Evolutionary conservation across 2,329 filamentous ascomycete species (phyloP).

Genomic region (Colletotrichum tropicicola): DNA sequence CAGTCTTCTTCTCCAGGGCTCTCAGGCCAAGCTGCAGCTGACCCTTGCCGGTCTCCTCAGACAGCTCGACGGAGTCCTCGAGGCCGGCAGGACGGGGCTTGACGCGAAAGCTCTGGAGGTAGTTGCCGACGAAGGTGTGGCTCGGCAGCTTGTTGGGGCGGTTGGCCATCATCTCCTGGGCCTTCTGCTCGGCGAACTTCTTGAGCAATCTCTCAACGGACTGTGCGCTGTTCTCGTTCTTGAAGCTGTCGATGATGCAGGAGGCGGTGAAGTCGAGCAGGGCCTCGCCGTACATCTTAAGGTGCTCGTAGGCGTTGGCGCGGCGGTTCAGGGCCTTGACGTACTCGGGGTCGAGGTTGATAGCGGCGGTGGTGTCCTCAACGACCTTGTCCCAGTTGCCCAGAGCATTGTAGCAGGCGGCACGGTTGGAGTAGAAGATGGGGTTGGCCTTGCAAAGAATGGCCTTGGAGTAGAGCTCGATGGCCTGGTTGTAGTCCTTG

Average conservation of each 20-base stretch:
- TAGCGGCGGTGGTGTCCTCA: slow-evolving; percentile 93
- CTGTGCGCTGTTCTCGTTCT: slow-evolving; percentile 87
- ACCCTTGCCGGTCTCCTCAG: slow-evolving; percentile 81
- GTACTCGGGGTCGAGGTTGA: slow-evolving; percentile 93
- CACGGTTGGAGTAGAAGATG: slow-evolving; percentile 98
- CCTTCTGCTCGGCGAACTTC: slow-evolving; percentile 96
- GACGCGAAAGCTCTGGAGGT: slow-evolving; percentile 96
- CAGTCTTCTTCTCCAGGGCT: slow-evolving; percentile 85
- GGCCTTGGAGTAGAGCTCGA: slow-evolving; percentile 93
- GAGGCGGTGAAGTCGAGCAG: slow-evolving; percentile 97
- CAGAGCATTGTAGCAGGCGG: slow-evolving; percentile 95
- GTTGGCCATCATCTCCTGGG: slow-evolving; percentile 86
- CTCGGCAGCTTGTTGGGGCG: slow-evolving; percentile 90
- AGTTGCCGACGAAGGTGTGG: slow-evolving; percentile 97
- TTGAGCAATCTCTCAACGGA: slow-evolving; percentile 93
- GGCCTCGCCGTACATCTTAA: slow-evolving; percentile 90
- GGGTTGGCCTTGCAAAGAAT: slow-evolving; percentile 97
- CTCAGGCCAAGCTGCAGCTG: slow-evolving; percentile 86
- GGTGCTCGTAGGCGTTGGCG: slow-evolving; percentile 95
- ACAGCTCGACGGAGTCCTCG: slow-evolving; percentile 81
- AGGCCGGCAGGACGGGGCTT: slow-evolving; percentile 83
- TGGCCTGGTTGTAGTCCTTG: slow-evolving; percentile 93
- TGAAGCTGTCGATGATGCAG: slow-evolving; percentile 98
- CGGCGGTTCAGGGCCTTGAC: slow-evolving; percentile 97
- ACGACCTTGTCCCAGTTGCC: slow-evolving; percentile 95